Evolutionary conservation across 176 grass and related monocot genomes (phyloP), one percentile per base, ranked within the genome.

Genomic region (Eragrostis curvula): DNA sequence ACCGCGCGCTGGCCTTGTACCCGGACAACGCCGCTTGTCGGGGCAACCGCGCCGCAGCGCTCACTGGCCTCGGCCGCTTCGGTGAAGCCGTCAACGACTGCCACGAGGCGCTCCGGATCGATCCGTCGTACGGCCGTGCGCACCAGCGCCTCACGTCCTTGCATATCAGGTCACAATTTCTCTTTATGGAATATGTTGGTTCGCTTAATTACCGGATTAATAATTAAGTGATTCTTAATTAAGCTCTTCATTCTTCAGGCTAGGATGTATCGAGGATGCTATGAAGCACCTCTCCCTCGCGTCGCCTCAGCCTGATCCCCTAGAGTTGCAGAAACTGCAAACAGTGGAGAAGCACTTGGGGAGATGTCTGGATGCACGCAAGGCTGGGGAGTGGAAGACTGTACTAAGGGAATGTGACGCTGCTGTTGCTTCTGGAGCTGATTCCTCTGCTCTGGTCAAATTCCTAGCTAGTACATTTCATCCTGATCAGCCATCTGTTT

Each of bases 301-400:
- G 45, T 70, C 78, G 70, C 12, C 72, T 42, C 85, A 88, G 64
- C 85, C 90, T 2, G 86, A 88, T 36, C 32, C 32, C 68, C 29
- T 82, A 0, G 90, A 92, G 73, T 79, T 88, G 20, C 86, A 81
- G 68, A 92, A 85, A 71, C 77, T 92, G 39, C 82, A 92, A 83
- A 73, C 70, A 39, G 66, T 92, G 15, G 90, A 92, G 64, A 92
- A 77, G 59, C 85, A 92, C 67, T 69, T 92, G 58, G 70, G 44
- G 46, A 75, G 86, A 61, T 86, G 78, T 67, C n/a, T 68, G 51
- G 78, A 92, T 59, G 90, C 90, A 4, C 66, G 90, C 6, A 88
- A 83, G 24, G 50, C 66, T 56, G 82, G 78, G 47, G 82, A 92
- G 66, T 92, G 90, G 90, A 88, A 85, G 60, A 92, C 65, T 48